phyloP scores from a whole-genome alignment of 2,329 filamentous ascomycete species.

The Cladosporium oxysporum region DNA sequence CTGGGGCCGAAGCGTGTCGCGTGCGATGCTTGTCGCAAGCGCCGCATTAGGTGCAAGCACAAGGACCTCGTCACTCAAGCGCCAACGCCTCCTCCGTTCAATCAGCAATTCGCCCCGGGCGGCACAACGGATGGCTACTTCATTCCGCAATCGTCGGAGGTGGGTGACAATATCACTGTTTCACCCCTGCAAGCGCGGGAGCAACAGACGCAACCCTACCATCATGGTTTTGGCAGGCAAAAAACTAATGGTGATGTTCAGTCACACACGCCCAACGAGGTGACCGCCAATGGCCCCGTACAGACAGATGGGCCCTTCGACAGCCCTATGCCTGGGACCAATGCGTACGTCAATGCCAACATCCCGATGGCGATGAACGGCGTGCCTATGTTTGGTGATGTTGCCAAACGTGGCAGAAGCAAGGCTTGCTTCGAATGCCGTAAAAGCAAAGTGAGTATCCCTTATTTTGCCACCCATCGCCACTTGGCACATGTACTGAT shows the following conservation, averaged over 20 bases:
- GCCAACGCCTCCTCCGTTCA: constrained; percentile 20
- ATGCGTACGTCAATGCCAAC: constrained; percentile 37
- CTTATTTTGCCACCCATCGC: constrained; percentile 19
- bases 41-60: constrained; percentile 64
- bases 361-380: constrained; percentile 55
- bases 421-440: constrained; percentile 68
- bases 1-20: constrained; percentile 62
- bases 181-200: constrained; percentile 22
- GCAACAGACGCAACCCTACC: constrained; percentile 10
- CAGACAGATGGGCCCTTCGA: constrained; percentile 17
- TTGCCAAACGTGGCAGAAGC: constrained; percentile 47
- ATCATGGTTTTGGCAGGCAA: constrained; percentile 16
- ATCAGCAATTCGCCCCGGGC: constrained; percentile 12
- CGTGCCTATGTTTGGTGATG: constrained; percentile 57
- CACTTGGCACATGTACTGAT: constrained; percentile 23
- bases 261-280: constrained; percentile 17
- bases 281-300: neutral
- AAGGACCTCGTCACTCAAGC: constrained; percentile 53
- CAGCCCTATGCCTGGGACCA: constrained; percentile 33
- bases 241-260: constrained; percentile 20
- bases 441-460: constrained; percentile 52
- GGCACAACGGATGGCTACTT: constrained; percentile 24
- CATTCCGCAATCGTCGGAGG: constrained; percentile 26
- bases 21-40: constrained; percentile 63
- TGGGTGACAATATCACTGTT: constrained; percentile 33